A percentile compares a stretch with the other conserved stretches of the same genome.
Evolutionary conservation across 495 filamentous ascomycete species (phyloP).

Genomic region (Pseudomonodictys pantanalensis): DNA sequence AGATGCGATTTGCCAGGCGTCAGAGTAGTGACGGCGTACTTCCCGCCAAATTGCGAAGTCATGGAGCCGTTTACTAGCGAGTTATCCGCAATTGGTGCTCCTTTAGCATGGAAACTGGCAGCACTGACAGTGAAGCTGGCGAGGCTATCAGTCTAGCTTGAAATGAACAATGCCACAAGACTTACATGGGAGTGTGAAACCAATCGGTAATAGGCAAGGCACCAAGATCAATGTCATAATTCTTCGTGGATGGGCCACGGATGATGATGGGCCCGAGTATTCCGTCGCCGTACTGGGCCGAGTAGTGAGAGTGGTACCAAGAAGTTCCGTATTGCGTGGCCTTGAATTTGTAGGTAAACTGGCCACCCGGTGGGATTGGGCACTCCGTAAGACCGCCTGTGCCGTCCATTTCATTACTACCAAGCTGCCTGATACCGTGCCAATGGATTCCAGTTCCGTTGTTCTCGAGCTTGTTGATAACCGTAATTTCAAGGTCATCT

Average conservation of each 20-base stretch:
- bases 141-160: slow-evolving; percentile 3
- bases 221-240: slow-evolving; percentile 45
- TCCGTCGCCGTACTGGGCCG: slow-evolving; percentile 42
- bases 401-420: slow-evolving; percentile 38
- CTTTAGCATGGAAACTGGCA: slow-evolving; percentile 9
- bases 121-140: slow-evolving; percentile 29
- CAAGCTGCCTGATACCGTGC: slow-evolving; percentile 42
- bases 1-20: slow-evolving; percentile 40
- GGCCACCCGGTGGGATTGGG: slow-evolving; percentile 39
- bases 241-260: slow-evolving; percentile 39
- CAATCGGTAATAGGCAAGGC: slow-evolving; percentile 39
- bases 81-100: slow-evolving; percentile 35
- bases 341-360: slow-evolving; percentile 39
- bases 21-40: slow-evolving; percentile 33
- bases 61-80: slow-evolving; percentile 41
- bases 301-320: slow-evolving; percentile 43
- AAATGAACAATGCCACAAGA: neutral
- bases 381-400: slow-evolving; percentile 43
- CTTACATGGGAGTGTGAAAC: slow-evolving; percentile 38
- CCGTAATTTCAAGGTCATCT: slow-evolving; percentile 36
- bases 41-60: slow-evolving; percentile 29
- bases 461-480: slow-evolving; percentile 36
- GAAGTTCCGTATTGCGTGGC: slow-evolving; percentile 44
- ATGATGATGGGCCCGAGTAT: slow-evolving; percentile 40
- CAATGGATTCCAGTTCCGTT: slow-evolving; percentile 45